Percentiles rank a stretch among this genome's conserved stretches.
These are phyloP conservation scores for Paramecium biaurelia DNA, from an alignment of 73 alveolate genomes.

Conservation along the genomic window DNA sequence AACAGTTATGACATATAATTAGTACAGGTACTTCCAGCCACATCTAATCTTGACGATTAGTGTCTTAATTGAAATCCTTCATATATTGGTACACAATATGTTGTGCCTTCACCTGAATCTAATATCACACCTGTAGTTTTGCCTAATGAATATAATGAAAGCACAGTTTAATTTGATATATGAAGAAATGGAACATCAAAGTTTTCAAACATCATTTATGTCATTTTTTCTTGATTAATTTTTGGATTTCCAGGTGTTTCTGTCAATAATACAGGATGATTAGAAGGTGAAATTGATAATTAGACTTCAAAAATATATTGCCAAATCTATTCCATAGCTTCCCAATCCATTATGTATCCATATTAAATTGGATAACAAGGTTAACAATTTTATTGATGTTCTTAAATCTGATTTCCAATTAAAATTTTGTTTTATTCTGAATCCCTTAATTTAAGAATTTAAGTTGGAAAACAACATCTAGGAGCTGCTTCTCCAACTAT, in stretches of 20 bases:
- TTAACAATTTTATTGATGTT: constrained; percentile 90
- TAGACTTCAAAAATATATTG: constrained; percentile 90
- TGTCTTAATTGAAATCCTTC: constrained; percentile 94
- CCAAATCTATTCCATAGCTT: constrained; percentile 97
- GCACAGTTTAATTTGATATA: constrained; percentile 91
- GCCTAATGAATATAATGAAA: constrained; percentile 93
- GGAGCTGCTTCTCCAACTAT: constrained; percentile 97
- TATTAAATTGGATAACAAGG: constrained; percentile 92
- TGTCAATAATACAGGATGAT: constrained; percentile 81
- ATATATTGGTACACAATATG: constrained; percentile 98
- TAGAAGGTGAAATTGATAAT: constrained; percentile 94
- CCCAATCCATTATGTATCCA: constrained; percentile 91
- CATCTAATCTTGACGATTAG: constrained; percentile 74
- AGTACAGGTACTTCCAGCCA: constrained; percentile 94
- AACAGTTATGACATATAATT: constrained; percentile 80
- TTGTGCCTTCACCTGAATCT: constrained; percentile 98
- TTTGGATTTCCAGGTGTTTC: constrained; percentile 84
- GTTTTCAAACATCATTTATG: constrained; percentile 93
- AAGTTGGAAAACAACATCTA: constrained; percentile 94
- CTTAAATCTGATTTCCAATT: constrained; percentile 98
- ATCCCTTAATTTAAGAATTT: constrained; percentile 96
- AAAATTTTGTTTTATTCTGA: constrained; percentile 91
- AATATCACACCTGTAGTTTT: constrained; percentile 94
- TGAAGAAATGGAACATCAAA: constrained; percentile 95
- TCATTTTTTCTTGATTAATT: constrained; percentile 67